These are phyloP conservation scores for Xylaria longipes DNA, from an alignment of 495 filamentous ascomycete genomes.

Conservation along the genomic window DNA sequence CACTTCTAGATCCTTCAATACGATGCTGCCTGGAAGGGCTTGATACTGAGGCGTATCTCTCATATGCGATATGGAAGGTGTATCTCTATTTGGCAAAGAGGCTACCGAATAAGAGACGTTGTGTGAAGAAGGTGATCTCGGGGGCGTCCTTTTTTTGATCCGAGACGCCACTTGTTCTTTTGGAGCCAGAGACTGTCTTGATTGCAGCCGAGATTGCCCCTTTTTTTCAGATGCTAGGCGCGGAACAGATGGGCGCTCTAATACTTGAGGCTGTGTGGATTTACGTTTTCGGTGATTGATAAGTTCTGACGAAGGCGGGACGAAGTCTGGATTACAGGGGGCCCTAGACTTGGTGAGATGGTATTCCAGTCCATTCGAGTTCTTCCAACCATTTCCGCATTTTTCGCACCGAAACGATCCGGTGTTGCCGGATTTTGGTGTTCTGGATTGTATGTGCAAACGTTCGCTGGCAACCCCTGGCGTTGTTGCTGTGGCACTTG, in stretches of 20 bases:
- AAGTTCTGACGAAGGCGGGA: conserved; percentile 39
- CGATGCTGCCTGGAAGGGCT: conserved; percentile 26
- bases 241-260: conserved; percentile 38
- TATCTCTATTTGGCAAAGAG: neutral
- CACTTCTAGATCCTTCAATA: conserved; percentile 37
- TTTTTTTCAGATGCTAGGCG: conserved; percentile 25
- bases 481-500: neutral
- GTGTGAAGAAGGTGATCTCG: neutral
- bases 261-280: conserved; percentile 41
- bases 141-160: neutral
- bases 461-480: neutral
- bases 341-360: conserved; percentile 55
- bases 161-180: conserved; percentile 16
- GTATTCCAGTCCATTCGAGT: conserved; percentile 59
- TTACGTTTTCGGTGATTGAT: conserved; percentile 27
- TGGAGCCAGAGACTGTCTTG: no score
- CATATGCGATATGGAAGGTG: neutral
- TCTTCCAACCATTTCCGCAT: conserved; percentile 59
- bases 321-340: conserved; percentile 57
- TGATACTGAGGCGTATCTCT: neutral
- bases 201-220: conserved; percentile 23
- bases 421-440: conserved; percentile 24
- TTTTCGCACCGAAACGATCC: conserved; percentile 46
- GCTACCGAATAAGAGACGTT: neutral
- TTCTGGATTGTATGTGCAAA: neutral